A percentile compares a stretch with the other conserved stretches of the same genome.
These are phyloP conservation scores for Acacia confusa DNA, from an alignment of 306 rosid genomes.

Conservation along the genomic window DNA sequence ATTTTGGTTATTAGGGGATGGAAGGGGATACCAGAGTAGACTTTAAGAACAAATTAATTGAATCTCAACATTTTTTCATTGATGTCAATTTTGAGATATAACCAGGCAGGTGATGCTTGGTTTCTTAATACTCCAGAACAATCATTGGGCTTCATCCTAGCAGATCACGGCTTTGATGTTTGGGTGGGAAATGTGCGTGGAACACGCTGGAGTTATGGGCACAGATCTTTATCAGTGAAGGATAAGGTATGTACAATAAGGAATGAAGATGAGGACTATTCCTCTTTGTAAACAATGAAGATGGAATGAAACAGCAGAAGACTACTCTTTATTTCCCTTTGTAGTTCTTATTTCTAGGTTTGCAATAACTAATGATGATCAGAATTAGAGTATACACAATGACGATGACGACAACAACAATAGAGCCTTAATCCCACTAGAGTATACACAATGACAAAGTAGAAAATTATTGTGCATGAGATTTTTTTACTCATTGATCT, in stretches of 20 bases:
- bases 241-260: slow-evolving; percentile 49
- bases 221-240: slow-evolving; percentile 51
- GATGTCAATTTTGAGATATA: slow-evolving; percentile 31
- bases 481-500: slow-evolving; percentile 11
- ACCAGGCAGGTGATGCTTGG: slow-evolving; percentile 94
- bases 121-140: slow-evolving; percentile 75
- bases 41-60: not conserved
- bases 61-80: slow-evolving; percentile 24
- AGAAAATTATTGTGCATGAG: not conserved
- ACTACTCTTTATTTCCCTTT: not conserved
- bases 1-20: not conserved
- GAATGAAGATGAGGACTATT: not conserved
- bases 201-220: slow-evolving; percentile 92
- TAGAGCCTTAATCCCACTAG: not conserved
- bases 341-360: slow-evolving; percentile 5
- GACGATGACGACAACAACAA: not conserved
- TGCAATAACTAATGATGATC: not conserved
- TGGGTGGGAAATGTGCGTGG: slow-evolving; percentile 98
- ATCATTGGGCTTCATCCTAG: slow-evolving; percentile 89
- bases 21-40: not conserved
- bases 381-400: not conserved
- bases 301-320: slow-evolving; percentile 1
- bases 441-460: slow-evolving; percentile 12
- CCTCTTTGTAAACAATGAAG: slow-evolving; percentile 3
- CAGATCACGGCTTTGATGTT: slow-evolving; percentile 92